Conservation (phyloP, 2,329 filamentous ascomycete genomes). For the Exophiala oligosperma region DNA sequence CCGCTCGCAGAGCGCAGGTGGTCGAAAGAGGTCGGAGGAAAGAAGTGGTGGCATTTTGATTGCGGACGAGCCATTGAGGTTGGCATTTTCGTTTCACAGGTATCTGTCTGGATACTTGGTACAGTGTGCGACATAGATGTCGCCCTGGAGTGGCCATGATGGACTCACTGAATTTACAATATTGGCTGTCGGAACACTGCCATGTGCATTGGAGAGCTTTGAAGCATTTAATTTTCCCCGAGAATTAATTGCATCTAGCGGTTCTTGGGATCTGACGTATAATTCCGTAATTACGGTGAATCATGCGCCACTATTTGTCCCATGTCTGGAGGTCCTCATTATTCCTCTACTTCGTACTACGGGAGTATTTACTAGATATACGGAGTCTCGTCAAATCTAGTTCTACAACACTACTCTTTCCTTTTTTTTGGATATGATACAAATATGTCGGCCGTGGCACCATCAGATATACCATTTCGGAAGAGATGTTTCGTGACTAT, state of each 20-base stretch:
- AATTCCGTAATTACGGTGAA: not conserved
- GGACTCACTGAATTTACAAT: not conserved
- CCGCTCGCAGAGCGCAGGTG: slow-evolving; percentile 13
- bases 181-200: not conserved
- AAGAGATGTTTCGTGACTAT: slow-evolving; percentile 80
- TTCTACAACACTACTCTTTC: not conserved
- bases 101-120: slow-evolving; percentile 21
- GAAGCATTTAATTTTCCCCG: slow-evolving; percentile 12
- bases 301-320: not conserved
- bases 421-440: slow-evolving; percentile 6
- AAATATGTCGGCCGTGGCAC: slow-evolving; percentile 3
- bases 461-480: slow-evolving; percentile 13
- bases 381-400: not conserved
- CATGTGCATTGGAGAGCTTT: slow-evolving; percentile 15
- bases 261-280: not conserved
- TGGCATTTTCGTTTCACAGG: slow-evolving; percentile 26
- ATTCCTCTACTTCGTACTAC: too few species aligned
- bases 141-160: slow-evolving; percentile 30
- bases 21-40: slow-evolving; percentile 23
- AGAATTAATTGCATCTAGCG: not conserved
- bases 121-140: slow-evolving; percentile 24
- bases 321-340: not conserved
- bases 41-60: not conserved
- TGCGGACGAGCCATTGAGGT: slow-evolving; percentile 8
- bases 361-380: too few species aligned